phyloP scores from a whole-genome alignment of 371 early-diverging fungal genomes.

The Mortierella sp. region DNA sequence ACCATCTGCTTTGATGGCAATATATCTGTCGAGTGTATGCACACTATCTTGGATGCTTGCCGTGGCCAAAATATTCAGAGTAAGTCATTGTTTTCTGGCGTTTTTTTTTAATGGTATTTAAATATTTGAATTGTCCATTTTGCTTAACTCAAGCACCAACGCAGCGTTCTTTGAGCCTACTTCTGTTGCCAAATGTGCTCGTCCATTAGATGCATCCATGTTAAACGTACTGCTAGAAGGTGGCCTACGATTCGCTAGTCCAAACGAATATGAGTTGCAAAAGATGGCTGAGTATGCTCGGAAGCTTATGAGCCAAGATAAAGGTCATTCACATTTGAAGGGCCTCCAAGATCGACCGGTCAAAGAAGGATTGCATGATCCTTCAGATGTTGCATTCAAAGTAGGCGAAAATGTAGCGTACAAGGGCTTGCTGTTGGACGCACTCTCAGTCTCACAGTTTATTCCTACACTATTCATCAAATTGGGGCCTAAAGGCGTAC shows the following conservation, averaged over 20 bases:
- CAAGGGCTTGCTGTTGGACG: conserved; percentile 69
- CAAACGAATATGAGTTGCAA: conserved; percentile 75
- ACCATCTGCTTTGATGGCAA: conserved; percentile 85
- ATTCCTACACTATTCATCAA: conserved; percentile 48
- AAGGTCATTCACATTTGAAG: background rate
- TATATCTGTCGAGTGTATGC: conserved; percentile 61
- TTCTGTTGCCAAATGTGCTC: conserved; percentile 83
- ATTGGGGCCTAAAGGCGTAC: conserved; percentile 31
- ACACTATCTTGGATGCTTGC: conserved; percentile 57
- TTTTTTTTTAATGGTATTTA: background rate
- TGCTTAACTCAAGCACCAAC: background rate
- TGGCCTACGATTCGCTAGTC: conserved; percentile 67
- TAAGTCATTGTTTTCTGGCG: conserved; percentile 15
- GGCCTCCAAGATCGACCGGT: background rate
- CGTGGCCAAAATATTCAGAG: conserved; percentile 55
- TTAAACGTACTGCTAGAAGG: conserved; percentile 17
- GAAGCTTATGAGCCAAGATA: background rate
- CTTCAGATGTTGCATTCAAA: conserved; percentile 29
- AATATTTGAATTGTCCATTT: background rate
- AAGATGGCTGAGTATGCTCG: conserved; percentile 64
- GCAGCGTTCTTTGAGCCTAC: conserved; percentile 92
- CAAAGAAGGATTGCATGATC: conserved; percentile 31
- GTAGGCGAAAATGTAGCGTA: conserved; percentile 52
- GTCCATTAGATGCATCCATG: conserved; percentile 62
- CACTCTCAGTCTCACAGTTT: conserved; percentile 30